Percentiles rank a stretch among this genome's conserved stretches.
Conservation (phyloP, 2,329 filamentous ascomycete genomes). For the Botrytis medusae region DNA sequence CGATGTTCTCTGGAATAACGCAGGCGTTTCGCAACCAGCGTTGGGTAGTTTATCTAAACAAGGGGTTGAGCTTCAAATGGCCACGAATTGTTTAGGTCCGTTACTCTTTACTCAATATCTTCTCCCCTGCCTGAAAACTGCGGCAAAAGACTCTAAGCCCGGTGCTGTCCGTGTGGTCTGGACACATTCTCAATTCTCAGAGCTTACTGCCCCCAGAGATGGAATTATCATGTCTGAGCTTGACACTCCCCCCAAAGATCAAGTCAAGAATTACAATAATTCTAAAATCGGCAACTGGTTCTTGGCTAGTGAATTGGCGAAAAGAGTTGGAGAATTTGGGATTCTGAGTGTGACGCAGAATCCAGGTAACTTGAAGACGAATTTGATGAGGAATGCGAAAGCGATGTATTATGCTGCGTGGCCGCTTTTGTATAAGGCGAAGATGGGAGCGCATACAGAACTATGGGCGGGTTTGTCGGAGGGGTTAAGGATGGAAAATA, state of each 20-base stretch:
- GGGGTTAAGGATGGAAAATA: not conserved
- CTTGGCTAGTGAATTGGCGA: slow-evolving; percentile 25
- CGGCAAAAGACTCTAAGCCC: slow-evolving; percentile 9
- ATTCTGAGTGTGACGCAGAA: slow-evolving; percentile 30
- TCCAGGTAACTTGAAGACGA: slow-evolving; percentile 29
- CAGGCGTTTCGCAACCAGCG: slow-evolving; percentile 40
- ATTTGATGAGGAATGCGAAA: slow-evolving; percentile 6
- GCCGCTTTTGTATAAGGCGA: slow-evolving; percentile 7
- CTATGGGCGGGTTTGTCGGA: slow-evolving; percentile 22
- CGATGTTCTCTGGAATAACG: slow-evolving; percentile 43
- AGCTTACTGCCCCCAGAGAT: slow-evolving; percentile 13
- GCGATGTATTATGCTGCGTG: not conserved
- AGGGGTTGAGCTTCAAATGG: slow-evolving; percentile 25
- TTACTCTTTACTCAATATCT: slow-evolving; percentile 39
- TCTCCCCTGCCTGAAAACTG: slow-evolving; percentile 42
- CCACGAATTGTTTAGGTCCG: slow-evolving; percentile 26
- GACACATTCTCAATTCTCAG: slow-evolving; percentile 19
- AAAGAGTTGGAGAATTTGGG: slow-evolving; percentile 9
- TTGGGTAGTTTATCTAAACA: slow-evolving; percentile 21
- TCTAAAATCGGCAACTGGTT: slow-evolving; percentile 32
- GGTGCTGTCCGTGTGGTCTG: slow-evolving; percentile 26
- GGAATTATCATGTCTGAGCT: slow-evolving; percentile 17
- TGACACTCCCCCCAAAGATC: not conserved
- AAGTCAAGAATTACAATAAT: slow-evolving; percentile 23
- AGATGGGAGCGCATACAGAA: slow-evolving; percentile 25